These are phyloP conservation scores for Trametes gibbosa DNA, from an alignment of 768 basidiomycete species.

Conservation along the genomic window DNA sequence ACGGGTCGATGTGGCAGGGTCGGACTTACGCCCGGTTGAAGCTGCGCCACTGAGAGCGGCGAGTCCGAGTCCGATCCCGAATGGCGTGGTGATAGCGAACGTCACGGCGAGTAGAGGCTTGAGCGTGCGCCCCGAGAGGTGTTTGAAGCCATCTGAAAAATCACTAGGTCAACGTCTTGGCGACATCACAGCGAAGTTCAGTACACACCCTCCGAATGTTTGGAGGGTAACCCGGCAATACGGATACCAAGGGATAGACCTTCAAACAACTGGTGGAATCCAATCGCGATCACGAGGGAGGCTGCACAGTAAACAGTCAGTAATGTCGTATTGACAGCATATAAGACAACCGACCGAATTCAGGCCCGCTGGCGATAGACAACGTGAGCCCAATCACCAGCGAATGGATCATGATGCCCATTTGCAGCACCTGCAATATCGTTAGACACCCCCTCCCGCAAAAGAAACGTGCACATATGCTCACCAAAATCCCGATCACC, in stretches of 20 bases:
- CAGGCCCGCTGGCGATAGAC: conserved; percentile 62
- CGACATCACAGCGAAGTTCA: fast-evolving
- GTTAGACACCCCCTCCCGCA: neutral
- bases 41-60: conserved; percentile 38
- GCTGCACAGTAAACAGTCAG: conserved; percentile 39
- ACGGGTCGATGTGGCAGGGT: neutral
- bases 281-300: conserved; percentile 68
- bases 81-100: conserved; percentile 74
- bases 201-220: conserved; percentile 13
- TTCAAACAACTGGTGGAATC: conserved; percentile 84
- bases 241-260: conserved; percentile 81
- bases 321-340: neutral
- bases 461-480: conserved; percentile 22
- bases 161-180: neutral
- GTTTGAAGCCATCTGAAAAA: conserved; percentile 28
- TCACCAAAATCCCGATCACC: conserved; percentile 70
- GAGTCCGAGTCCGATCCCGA: conserved; percentile 63
- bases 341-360: conserved; percentile 55
- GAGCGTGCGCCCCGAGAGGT: conserved; percentile 33
- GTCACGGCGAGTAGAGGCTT: conserved; percentile 54
- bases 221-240: conserved; percentile 59
- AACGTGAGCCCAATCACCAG: conserved; percentile 78
- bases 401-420: conserved; percentile 85
- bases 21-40: conserved; percentile 25
- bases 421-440: conserved; percentile 61